These are phyloP conservation scores for Solanum neorickii DNA, from an alignment of 257 asterid genomes.

Conservation along the genomic window DNA sequence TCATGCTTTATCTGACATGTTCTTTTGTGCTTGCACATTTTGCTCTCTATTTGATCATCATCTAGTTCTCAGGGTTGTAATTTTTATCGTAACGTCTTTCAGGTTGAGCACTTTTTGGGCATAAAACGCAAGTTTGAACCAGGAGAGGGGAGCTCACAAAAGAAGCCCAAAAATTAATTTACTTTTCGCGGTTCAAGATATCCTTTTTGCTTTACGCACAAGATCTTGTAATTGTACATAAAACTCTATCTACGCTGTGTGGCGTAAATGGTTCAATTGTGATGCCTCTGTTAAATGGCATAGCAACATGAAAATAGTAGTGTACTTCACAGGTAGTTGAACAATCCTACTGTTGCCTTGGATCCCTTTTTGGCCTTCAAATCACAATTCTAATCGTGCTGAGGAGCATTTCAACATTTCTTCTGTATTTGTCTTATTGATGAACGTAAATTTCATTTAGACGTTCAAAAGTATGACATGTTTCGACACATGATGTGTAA, in stretches of 20 bases:
- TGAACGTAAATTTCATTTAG: neutral
- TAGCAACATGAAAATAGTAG: neutral
- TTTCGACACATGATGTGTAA: neutral
- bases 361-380: neutral
- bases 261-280: neutral
- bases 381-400: neutral
- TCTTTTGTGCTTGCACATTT: neutral
- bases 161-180: conserved; percentile 56
- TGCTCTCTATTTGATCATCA: neutral
- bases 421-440: neutral
- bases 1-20: neutral
- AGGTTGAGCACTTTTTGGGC: conserved; percentile 87
- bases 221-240: neutral
- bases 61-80: neutral
- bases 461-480: neutral
- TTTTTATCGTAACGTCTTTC: conserved; percentile 2
- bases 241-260: neutral
- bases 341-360: neutral
- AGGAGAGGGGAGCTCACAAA: conserved; percentile 31
- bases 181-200: neutral
- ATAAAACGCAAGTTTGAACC: conserved; percentile 64
- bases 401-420: neutral
- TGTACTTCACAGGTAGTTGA: neutral
- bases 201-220: neutral
- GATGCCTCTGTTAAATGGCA: neutral